phyloP scores from a whole-genome alignment of 495 filamentous ascomycete species.

The Penicillium dipodomyicola region DNA sequence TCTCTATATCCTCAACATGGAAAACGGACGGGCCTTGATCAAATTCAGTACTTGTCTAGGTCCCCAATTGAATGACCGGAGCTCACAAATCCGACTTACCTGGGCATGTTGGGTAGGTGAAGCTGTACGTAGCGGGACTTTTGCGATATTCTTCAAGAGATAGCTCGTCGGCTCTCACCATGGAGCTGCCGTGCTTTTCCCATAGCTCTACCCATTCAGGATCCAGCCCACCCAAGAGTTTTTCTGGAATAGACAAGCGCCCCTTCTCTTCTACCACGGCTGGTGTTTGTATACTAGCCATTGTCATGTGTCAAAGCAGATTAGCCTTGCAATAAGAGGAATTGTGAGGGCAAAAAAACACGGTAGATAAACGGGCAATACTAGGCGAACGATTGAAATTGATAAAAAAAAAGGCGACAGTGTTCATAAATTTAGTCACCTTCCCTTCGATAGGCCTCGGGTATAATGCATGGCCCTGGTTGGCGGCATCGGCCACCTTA shows the following conservation, averaged over 20 bases:
- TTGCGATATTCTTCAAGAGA: constrained; percentile 36
- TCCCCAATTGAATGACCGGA: not conserved
- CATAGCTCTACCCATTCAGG: constrained; percentile 22
- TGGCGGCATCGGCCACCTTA: constrained; percentile 3
- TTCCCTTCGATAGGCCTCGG: not conserved
- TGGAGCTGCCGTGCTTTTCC: constrained; percentile 16
- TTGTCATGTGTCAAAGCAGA: not conserved
- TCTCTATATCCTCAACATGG: constrained; percentile 30
- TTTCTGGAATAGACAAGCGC: constrained; percentile 17
- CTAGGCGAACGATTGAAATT: not conserved
- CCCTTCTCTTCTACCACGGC: not conserved
- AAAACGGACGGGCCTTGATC: constrained; percentile 29
- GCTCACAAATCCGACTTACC: constrained; percentile 17
- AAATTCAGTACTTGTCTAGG: not conserved
- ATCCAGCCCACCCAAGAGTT: constrained; percentile 15
- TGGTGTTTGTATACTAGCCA: not conserved
- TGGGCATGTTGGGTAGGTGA: constrained; percentile 34
- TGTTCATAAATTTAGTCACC: not conserved
- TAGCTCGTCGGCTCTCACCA: constrained; percentile 23
- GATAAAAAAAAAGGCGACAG: not conserved
- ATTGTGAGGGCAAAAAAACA: too few species aligned
- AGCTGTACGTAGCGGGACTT: constrained; percentile 33
- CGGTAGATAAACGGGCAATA: not conserved
- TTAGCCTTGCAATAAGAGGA: not conserved
- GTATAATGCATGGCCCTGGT: not conserved